Evolutionary conservation across 164 flowering plant species (phyloP), one percentile per base, ranked within the genome.

Genomic region (Magnolia kwangsiensis): DNA sequence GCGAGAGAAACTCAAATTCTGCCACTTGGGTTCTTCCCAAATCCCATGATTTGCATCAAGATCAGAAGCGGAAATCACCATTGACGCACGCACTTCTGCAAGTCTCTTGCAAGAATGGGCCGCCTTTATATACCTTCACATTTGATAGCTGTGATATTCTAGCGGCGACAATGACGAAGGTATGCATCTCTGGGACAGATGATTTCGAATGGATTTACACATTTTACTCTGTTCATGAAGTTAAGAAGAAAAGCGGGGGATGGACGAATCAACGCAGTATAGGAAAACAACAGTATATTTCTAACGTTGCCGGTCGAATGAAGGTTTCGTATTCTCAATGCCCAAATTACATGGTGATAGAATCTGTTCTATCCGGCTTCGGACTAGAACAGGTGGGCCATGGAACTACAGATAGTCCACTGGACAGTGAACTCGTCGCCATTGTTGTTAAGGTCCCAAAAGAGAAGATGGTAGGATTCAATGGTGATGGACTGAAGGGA

Each of bases 351-450:
- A 27, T 69, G 61, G 78, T 71, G 13, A 83, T 71, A 68, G 94
- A 93, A 76, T 90, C 83, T 76, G 87, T 90, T 58, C 81, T 93
- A 75, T 86, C 76, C 72, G 84, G 85, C 69, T 83, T 84, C 66
- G 88, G 85, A 58, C 51, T 67, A 10, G 81, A 58, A 50, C 82
- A 80, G 50, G 80, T 74, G 23, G 84, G 83, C 66, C 79, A 78
- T 69, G 86, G 76, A 77, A 74, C 84, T 11, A 73, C 79, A 8
- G 86, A 79, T 63, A 63, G 74, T 74, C 73, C 70, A 19, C 78
- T 83, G 63, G 84, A 67, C 68, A 82, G 78, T 71, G 98, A 96
- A 80, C 89, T 96, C 80, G 98, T 94, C 24, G 96, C 99, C 45
- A 78, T 90, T 75, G 78, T 96, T 50, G 73, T 91, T 55, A 84